Base-by-base conservation (phyloP, 2,329 filamentous ascomycete genomes). In the Neoascochyta sp. region DNA sequence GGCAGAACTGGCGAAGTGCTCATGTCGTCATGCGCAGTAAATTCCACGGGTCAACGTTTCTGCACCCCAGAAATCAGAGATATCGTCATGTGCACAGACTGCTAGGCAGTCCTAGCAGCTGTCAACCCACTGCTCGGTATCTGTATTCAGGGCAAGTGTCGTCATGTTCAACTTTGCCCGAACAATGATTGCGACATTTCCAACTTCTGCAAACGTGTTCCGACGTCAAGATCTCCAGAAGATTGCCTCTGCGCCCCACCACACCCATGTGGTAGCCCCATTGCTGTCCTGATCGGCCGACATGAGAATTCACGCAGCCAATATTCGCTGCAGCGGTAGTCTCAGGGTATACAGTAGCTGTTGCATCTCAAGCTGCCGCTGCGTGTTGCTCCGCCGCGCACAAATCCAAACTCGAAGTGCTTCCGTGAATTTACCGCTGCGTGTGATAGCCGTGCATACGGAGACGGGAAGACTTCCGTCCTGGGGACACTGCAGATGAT, bases 321-420 rank as follows among this genome's bases (percentile, higher is more conserved):
- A 45, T 45, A 34, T 32, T 36, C 26, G 36, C 27, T 40, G 41
- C 34, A 45, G 39, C 40, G 43, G 44, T 50, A 48, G 45, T 44
- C 40, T 43, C 47, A 44, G 45, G 43, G 29, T 19, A 41, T 34
- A 32, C 36, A 31, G 24, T 27, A 39, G 43, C 41, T 47, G 24
- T 22, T 39, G 26, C 32, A 31, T 32, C 29, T 39, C 32, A 30
- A 13, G 20, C 22, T 22, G 5, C 17, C 16, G 20, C 27, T 24
- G 16, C 16, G 24, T 26, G 29, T 30, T 16, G 24, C 20, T 27
- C 17, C 16, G 27, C 22, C 26, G 16, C 27, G 26, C 24, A 27
- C 34, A 33, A 24, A 22, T 21, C 29, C 27, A 34, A 20, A 21
- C 7, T 16, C 24, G 16, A 31, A 35, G 32, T 34, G 32, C 32